Evolutionary conservation across 2,329 filamentous ascomycete species (phyloP).

Genomic region (Pseudocercospora crystallina): DNA sequence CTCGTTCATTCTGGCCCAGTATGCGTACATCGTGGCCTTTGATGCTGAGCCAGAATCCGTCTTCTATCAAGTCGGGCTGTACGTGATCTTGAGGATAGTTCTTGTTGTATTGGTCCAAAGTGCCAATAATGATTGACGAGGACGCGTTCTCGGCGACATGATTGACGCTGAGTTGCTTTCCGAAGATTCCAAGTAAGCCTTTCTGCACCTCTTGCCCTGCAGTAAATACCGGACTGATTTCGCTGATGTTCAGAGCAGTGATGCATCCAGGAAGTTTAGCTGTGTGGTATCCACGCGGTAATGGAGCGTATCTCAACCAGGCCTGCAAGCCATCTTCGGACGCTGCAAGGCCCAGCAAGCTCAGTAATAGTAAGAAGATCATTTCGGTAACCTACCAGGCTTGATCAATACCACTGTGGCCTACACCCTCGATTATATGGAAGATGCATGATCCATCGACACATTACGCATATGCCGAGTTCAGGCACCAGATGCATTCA

Average conservation of each 20-base stretch:
- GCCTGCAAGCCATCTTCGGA: constrained; percentile 62
- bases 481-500: neutral
- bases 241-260: constrained; percentile 52
- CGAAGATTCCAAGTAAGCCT: constrained; percentile 59
- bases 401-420: neutral
- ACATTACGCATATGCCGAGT: neutral
- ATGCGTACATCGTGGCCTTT: constrained; percentile 54
- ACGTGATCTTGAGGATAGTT: constrained; percentile 26
- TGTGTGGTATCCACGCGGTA: constrained; percentile 51
- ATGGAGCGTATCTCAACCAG: constrained; percentile 64
- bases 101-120: constrained; percentile 44
- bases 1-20: constrained; percentile 65
- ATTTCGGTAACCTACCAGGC: neutral
- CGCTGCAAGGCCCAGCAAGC: constrained; percentile 35
- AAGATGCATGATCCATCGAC: too few relatives aligned
- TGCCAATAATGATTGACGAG: constrained; percentile 51
- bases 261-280: constrained; percentile 53
- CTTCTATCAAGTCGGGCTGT: constrained; percentile 46
- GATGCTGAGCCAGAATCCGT: constrained; percentile 63
- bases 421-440: too few relatives aligned
- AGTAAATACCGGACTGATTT: constrained; percentile 56
- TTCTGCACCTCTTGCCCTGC: constrained; percentile 56
- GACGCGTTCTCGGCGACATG: constrained; percentile 26
- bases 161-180: constrained; percentile 39
- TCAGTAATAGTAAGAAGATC: constrained; percentile 3